Evolutionary conservation across 306 rosid genomes (phyloP).

Genomic region (Comarum palustre): DNA sequence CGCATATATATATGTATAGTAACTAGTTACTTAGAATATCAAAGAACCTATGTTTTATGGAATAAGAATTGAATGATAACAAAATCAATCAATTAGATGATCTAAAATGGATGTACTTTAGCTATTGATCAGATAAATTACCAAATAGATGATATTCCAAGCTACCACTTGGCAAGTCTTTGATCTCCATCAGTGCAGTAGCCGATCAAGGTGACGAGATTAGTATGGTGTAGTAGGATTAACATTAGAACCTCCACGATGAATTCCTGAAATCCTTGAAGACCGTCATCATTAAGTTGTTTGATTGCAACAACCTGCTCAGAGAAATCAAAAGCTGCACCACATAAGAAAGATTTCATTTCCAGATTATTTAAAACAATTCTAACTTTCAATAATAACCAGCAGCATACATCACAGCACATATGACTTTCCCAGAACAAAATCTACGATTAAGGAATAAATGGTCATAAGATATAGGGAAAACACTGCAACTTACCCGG

Average conservation of each 20-base stretch:
- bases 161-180: slow-evolving; percentile 86
- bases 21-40: neutral
- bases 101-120: neutral
- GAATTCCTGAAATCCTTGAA: slow-evolving; percentile 91
- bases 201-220: slow-evolving; percentile 85
- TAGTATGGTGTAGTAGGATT: slow-evolving; percentile 79
- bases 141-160: slow-evolving; percentile 82
- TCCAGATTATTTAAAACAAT: neutral
- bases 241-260: slow-evolving; percentile 93
- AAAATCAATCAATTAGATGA: neutral
- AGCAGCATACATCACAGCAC: slow-evolving; percentile 1
- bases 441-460: neutral
- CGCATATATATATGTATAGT: neutral
- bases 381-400: neutral
- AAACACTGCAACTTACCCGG: slow-evolving; percentile 42
- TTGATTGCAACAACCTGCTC: slow-evolving; percentile 83
- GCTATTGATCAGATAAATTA: slow-evolving; percentile 14
- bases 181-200: slow-evolving; percentile 97
- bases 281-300: slow-evolving; percentile 76
- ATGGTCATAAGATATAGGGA: neutral
- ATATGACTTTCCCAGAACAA: neutral
- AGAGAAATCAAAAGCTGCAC: slow-evolving; percentile 8
- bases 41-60: neutral
- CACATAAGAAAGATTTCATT: neutral
- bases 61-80: neutral